Conservation (phyloP, 169 alveolate species). For the Theileria sp. region DNA sequence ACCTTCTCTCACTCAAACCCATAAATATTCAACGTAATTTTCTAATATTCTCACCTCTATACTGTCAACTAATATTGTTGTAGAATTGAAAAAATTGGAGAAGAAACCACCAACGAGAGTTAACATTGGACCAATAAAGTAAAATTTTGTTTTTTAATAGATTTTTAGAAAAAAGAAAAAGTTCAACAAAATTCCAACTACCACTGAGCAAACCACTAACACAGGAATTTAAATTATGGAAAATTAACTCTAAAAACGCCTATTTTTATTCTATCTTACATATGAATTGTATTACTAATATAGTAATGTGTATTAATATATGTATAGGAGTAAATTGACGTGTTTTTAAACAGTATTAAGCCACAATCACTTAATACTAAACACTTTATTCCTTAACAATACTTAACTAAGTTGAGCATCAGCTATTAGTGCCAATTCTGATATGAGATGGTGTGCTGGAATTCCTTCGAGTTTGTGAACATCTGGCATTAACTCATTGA, state of each 20-base stretch:
- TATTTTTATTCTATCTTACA: not conserved
- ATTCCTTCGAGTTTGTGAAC: not conserved
- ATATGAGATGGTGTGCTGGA: not conserved
- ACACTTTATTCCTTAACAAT: too few species aligned
- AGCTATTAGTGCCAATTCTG: not conserved
- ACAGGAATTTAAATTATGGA: not conserved
- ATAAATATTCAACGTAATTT: not conserved
- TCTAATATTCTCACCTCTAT: too few species aligned
- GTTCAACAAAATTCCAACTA: not conserved
- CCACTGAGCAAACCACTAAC: not conserved
- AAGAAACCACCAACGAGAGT: conserved; percentile 26
- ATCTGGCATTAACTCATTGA: not conserved
- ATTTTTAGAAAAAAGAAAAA: conserved; percentile 1
- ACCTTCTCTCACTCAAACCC: conserved; percentile 11
- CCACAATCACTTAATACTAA: not conserved
- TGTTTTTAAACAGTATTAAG: not conserved
- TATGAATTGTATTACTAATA: not conserved
- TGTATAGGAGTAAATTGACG: not conserved
- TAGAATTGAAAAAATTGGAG: conserved; percentile 15
- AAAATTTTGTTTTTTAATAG: not conserved
- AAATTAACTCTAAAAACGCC: not conserved
- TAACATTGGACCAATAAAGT: conserved; percentile 24
- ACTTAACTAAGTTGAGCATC: too few species aligned
- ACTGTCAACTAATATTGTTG: not conserved
- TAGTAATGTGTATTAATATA: not conserved